A percentile compares a stretch with the other conserved stretches of the same genome.
phyloP scores from a whole-genome alignment of 768 basidiomycete genomes.

The Suillus luteus region DNA sequence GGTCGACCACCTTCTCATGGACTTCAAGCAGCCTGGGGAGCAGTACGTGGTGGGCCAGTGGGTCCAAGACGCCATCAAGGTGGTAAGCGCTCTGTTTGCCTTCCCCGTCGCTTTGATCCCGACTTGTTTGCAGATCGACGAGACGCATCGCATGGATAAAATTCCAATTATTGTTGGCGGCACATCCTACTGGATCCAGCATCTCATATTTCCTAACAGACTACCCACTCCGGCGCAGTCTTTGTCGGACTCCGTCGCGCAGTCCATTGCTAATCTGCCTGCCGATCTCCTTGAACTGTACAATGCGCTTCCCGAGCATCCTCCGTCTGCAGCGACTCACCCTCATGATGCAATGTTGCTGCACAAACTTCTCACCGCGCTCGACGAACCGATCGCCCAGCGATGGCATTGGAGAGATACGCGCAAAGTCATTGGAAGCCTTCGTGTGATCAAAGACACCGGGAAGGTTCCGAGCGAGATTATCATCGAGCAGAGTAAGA shows the following conservation, averaged over 20 bases:
- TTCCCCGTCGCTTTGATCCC: slow-evolving; percentile 3
- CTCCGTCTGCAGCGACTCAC: slow-evolving; percentile 56
- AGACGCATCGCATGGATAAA: slow-evolving; percentile 60
- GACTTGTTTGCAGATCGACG: slow-evolving; percentile 59
- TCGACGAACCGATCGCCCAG: slow-evolving; percentile 74
- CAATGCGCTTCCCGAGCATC: slow-evolving; percentile 56
- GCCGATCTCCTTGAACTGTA: slow-evolving; percentile 52
- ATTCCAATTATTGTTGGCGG: slow-evolving; percentile 94
- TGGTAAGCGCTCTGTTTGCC: slow-evolving; percentile 50
- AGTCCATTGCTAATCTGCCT: slow-evolving; percentile 48
- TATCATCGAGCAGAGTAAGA: slow-evolving; percentile 59
- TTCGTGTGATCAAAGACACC: slow-evolving; percentile 76
- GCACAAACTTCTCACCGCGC: slow-evolving; percentile 59
- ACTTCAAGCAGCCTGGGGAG: slow-evolving; percentile 81
- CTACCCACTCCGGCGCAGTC: slow-evolving; percentile 36
- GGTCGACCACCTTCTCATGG: slow-evolving; percentile 88
- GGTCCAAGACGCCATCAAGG: slow-evolving; percentile 76
- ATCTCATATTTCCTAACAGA: slow-evolving; percentile 86
- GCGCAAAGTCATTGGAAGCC: slow-evolving; percentile 80
- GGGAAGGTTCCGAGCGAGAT: slow-evolving; percentile 68
- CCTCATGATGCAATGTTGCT: slow-evolving; percentile 63
- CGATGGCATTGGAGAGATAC: slow-evolving; percentile 98
- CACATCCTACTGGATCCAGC: slow-evolving; percentile 97
- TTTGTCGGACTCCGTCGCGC: slow-evolving; percentile 40
- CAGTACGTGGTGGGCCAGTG: slow-evolving; percentile 89